Conservation (phyloP, 1,284 basidiomycete genomes). For the Apiotrichum laibachii region DNA sequence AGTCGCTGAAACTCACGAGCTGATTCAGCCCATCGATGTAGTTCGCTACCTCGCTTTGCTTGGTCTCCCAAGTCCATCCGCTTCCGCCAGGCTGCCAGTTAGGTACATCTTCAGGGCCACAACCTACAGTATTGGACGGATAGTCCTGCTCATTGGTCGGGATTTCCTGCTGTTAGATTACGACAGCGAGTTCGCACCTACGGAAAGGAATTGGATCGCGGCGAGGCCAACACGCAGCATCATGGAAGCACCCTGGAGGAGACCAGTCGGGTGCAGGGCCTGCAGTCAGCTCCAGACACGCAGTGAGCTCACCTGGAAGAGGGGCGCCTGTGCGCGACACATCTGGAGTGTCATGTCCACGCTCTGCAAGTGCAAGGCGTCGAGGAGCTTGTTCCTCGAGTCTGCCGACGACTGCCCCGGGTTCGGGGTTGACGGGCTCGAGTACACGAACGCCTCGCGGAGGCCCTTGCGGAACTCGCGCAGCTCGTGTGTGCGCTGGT, state of each 20-base stretch:
- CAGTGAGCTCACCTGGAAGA: neutral
- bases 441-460: slow-evolving; percentile 21
- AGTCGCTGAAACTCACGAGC: slow-evolving; percentile 29
- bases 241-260: slow-evolving; percentile 29
- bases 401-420: too few relatives aligned
- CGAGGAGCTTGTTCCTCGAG: slow-evolving; percentile 11
- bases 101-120: neutral
- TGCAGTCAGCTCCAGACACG: slow-evolving; percentile 2
- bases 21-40: slow-evolving; percentile 37
- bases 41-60: slow-evolving; percentile 28
- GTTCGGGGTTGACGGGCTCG: neutral
- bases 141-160: slow-evolving; percentile 45
- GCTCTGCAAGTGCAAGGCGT: slow-evolving; percentile 29
- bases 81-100: slow-evolving; percentile 30
- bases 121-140: slow-evolving; percentile 29
- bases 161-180: slow-evolving; percentile 20
- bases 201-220: slow-evolving; percentile 29
- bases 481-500: slow-evolving; percentile 30
- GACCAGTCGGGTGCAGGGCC: slow-evolving; percentile 29
- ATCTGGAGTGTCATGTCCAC: slow-evolving; percentile 30
- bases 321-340: slow-evolving; percentile 13
- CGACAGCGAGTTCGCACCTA: slow-evolving; percentile 24
- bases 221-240: slow-evolving; percentile 32
- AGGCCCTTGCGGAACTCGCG: slow-evolving; percentile 30
- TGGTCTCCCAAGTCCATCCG: slow-evolving; percentile 42